Conservation (phyloP, 805 yeast species). For the Yarrowia keelungensis region DNA sequence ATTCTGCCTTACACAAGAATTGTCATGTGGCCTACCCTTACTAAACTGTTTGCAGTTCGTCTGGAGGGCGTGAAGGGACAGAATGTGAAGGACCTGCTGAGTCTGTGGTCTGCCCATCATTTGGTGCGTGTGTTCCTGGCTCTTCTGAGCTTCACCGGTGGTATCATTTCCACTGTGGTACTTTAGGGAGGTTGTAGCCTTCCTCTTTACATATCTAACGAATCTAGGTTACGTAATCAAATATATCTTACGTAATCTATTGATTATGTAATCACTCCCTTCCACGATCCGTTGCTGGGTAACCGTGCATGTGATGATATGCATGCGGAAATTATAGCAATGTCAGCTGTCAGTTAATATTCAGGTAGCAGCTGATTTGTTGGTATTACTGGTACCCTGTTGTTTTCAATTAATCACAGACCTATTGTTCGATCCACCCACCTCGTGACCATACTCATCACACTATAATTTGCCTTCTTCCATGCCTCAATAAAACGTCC, state of each 20-base stretch:
- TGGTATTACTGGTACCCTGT: too few relatives aligned
- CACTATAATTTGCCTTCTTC: conserved; percentile 1
- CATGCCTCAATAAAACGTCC: not conserved
- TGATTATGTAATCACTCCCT: too few relatives aligned
- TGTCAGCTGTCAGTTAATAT: too few relatives aligned
- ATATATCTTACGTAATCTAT: too few relatives aligned
- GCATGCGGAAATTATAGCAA: not conserved
- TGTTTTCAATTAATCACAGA: too few relatives aligned
- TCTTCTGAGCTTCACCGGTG: conserved; percentile 16
- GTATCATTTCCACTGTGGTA: conserved; percentile 7
- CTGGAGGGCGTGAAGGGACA: conserved; percentile 17
- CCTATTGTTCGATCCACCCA: not conserved
- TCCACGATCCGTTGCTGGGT: too few relatives aligned
- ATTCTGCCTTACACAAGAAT: conserved; percentile 24
- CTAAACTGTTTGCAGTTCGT: conserved; percentile 24
- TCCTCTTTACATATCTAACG: not conserved
- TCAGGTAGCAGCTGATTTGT: too few relatives aligned
- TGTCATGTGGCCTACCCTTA: conserved; percentile 24
- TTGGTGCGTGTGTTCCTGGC: conserved; percentile 17
- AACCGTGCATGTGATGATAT: not conserved
- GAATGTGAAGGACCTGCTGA: conserved; percentile 18
- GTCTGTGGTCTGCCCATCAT: conserved; percentile 27
- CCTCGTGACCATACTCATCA: not conserved
- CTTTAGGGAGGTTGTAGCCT: not conserved
- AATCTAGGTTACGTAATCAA: not conserved